A percentile compares a stretch with the other conserved stretches of the same genome.
phyloP scores from a whole-genome alignment of 2,329 filamentous ascomycete species.

The Pseudogymnoascus sp. region DNA sequence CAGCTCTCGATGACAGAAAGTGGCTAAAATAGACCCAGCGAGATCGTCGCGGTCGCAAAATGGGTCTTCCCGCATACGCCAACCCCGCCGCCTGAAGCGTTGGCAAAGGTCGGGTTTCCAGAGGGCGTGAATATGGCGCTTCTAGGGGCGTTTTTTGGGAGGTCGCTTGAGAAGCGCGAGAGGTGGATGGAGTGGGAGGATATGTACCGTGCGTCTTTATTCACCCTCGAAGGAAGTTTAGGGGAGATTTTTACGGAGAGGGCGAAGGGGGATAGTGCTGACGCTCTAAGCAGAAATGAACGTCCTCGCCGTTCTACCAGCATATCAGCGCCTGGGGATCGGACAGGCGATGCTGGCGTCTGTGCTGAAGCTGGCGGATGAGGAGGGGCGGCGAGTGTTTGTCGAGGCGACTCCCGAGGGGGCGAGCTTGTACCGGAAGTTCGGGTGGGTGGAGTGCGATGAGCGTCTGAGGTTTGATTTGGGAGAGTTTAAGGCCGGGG shows the following conservation, averaged over 20 bases:
- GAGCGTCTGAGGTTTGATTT: slow-evolving; percentile 18
- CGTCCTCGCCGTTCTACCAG: slow-evolving; percentile 31
- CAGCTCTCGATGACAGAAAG: not conserved
- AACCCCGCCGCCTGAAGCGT: slow-evolving; percentile 10
- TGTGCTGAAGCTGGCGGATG: slow-evolving; percentile 32
- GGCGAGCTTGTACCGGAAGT: slow-evolving; percentile 32
- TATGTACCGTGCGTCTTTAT: not conserved
- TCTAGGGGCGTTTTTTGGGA: not conserved
- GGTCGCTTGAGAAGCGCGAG: not conserved
- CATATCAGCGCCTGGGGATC: slow-evolving; percentile 31
- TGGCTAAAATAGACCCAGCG: slow-evolving; percentile 11
- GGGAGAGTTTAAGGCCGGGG: not conserved
- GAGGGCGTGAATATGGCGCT: not conserved
- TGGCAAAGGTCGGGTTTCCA: slow-evolving; percentile 11
- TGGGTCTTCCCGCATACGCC: slow-evolving; percentile 30
- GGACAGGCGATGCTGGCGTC: slow-evolving; percentile 30
- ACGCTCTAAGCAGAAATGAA: slow-evolving; percentile 21
- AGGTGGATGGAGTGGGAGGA: not conserved
- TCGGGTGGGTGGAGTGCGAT: slow-evolving; percentile 29
- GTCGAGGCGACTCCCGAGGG: slow-evolving; percentile 34
- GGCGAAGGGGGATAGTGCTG: not conserved
- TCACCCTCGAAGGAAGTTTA: not conserved
- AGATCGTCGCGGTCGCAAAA: slow-evolving; percentile 28
- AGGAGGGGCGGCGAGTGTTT: slow-evolving; percentile 28
- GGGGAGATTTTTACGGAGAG: not conserved